phyloP scores from a whole-genome alignment of 2,329 filamentous ascomycete species.

The Neofusicoccum laricinum region DNA sequence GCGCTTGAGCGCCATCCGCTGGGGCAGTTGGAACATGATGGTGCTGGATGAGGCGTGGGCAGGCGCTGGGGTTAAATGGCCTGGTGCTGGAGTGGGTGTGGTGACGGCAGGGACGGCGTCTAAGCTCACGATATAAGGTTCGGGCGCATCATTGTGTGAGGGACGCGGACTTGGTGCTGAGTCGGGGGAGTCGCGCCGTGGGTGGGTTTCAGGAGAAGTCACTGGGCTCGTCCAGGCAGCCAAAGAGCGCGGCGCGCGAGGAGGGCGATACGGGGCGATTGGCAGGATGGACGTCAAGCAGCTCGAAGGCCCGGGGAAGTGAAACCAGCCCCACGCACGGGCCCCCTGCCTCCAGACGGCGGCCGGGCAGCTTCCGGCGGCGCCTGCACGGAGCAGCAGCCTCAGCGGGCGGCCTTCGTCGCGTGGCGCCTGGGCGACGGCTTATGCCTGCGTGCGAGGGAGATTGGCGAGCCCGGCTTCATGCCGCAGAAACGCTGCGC shows the following conservation, averaged over 20 bases:
- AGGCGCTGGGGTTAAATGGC: conserved; percentile 1
- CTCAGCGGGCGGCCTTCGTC: background rate
- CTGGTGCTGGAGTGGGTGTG: background rate
- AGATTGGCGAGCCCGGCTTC: background rate
- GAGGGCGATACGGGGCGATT: background rate
- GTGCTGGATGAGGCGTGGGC: background rate
- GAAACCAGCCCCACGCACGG: conserved; percentile 10
- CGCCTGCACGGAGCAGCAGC: background rate
- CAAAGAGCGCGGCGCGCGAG: conserved; percentile 1
- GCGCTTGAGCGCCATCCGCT: conserved; percentile 6
- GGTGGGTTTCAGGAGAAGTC: conserved; percentile 10
- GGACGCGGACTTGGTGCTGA: background rate
- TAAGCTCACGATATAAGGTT: conserved; percentile 14
- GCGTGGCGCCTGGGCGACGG: background rate
- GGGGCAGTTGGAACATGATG: conserved; percentile 13
- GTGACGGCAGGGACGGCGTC: conserved; percentile 1
- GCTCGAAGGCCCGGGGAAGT: background rate
- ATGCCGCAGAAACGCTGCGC: background rate
- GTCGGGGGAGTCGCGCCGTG: background rate
- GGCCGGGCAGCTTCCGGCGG: background rate
- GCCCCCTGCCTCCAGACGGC: background rate
- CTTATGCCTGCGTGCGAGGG: background rate
- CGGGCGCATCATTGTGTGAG: conserved; percentile 10
- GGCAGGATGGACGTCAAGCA: conserved; percentile 8
- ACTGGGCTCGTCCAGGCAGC: conserved; percentile 2